Evolutionary conservation across 78 protist genomes (phyloP).

Genomic region (Protostelium mycophagum): DNA sequence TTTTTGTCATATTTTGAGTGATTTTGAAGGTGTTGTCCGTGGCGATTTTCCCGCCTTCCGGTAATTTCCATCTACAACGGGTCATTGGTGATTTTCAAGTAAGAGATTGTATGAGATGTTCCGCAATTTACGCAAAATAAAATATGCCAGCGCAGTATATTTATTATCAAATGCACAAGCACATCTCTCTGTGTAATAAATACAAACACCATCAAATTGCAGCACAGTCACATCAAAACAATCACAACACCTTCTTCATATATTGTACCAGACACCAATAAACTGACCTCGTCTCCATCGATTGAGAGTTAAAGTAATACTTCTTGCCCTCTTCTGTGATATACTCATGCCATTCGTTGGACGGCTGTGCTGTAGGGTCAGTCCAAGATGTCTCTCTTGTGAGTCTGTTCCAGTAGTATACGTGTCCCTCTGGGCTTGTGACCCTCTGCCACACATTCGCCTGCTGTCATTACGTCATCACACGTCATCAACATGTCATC

Average conservation of each 20-base stretch:
- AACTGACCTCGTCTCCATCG: background rate
- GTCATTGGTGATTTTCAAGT: too few species aligned
- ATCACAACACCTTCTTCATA: too few species aligned
- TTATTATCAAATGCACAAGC: too few species aligned
- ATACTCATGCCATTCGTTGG: background rate
- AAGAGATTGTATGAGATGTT: too few species aligned
- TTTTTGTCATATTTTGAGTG: background rate
- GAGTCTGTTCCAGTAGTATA: background rate
- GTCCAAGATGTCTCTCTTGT: background rate
- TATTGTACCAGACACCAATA: background rate
- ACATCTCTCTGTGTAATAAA: too few species aligned
- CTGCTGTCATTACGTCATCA: too few species aligned
- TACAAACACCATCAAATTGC: too few species aligned
- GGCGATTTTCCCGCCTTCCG: background rate
- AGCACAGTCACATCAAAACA: too few species aligned
- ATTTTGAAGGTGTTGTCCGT: background rate
- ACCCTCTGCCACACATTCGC: background rate
- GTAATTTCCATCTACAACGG: background rate
- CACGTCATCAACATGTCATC: background rate
- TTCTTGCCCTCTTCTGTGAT: background rate
- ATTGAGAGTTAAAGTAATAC: background rate
- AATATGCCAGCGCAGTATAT: too few species aligned
- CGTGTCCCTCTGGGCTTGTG: background rate
- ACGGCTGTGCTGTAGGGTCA: background rate
- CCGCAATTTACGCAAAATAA: too few species aligned